Base-by-base conservation (phyloP, 1,284 basidiomycete genomes). In the Rhodotorula sp. region DNA sequence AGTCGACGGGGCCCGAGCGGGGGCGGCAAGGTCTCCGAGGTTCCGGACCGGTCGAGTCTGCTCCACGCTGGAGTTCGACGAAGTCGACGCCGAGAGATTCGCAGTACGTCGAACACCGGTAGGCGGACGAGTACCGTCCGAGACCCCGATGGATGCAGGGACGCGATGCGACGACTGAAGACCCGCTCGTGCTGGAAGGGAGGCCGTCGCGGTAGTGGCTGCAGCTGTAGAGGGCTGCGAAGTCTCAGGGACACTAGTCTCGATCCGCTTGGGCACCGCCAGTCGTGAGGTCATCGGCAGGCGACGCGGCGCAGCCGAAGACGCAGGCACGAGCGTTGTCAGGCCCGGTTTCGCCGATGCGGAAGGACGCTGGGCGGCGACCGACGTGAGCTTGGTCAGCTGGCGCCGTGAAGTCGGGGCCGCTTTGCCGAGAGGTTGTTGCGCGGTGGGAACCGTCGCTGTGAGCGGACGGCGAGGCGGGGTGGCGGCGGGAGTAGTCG, bases 341-440 rank as follows among this genome's bases (percentile, higher is more conserved):
- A 71, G 43, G 3, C 23, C 31, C 2, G 65, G 1, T n/a, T 28
- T 16, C 12, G 15, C 26, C 3, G 48, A 26, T 5, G 5, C 60
- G 18, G 60, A 21, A 2, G 26, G 26, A n/a, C 69, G 63, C 10
- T 64, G 50, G 8, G 67, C 38, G 2, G 62, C 48, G 31, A 57
- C 60, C 4, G 70, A 67, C 2, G 65, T 62, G 6, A 69, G 64
- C 56, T 70, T 75, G 0, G 66, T 67, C 7, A 75, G 52, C 62
- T 70, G 73, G 1, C 73, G 68, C 0, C 54, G 49, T 0, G 73
- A 67, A 16, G 69, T 70, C 6, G 71, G 73, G 0, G 71, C 73
- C 12, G 67, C 73, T 31, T 45, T 62, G 23, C 23, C 52, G 38
- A 45, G 56, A 43, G 31, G 28, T n/a, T 52, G 50, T 21, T 21